Evolutionary conservation across 768 basidiomycete species (phyloP).

Genomic region (Kondoa subrosea): DNA sequence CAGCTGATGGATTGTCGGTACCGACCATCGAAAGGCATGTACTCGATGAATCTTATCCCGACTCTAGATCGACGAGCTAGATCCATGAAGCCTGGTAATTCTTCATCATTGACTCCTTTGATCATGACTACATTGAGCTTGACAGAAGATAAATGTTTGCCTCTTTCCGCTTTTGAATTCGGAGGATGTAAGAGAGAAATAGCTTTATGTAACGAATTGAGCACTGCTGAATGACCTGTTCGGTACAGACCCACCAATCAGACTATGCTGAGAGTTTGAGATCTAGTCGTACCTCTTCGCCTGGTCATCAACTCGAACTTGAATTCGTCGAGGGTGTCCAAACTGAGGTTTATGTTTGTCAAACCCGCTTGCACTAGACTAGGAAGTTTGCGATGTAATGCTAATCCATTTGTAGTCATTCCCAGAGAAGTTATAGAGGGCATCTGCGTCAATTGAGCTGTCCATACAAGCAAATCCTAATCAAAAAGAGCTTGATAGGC

Average conservation of each 20-base stretch:
- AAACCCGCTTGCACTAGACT: slow-evolving; percentile 52
- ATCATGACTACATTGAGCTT: slow-evolving; percentile 77
- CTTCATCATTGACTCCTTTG: slow-evolving; percentile 62
- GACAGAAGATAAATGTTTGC: slow-evolving; percentile 27
- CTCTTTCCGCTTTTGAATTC: neutral
- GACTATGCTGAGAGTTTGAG: neutral
- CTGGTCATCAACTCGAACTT: slow-evolving; percentile 79
- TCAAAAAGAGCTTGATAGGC: neutral
- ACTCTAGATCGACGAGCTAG: slow-evolving; percentile 49
- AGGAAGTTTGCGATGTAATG: slow-evolving; percentile 55
- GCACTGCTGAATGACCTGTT: slow-evolving; percentile 54
- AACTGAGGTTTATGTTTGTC: slow-evolving; percentile 51
- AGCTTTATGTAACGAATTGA: slow-evolving; percentile 51
- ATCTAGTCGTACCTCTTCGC: slow-evolving; percentile 33
- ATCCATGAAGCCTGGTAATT: slow-evolving; percentile 60
- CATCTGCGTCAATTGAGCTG: slow-evolving; percentile 50
- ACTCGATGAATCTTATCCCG: slow-evolving; percentile 75
- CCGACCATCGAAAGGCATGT: slow-evolving; percentile 79
- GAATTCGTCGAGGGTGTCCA: slow-evolving; percentile 70
- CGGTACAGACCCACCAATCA: neutral
- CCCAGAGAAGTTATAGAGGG: slow-evolving; percentile 51
- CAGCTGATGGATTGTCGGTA: slow-evolving; percentile 6
- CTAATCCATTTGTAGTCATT: slow-evolving; percentile 72
- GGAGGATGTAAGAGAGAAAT: slow-evolving; percentile 32
- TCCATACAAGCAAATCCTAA: neutral